phyloP scores from a whole-genome alignment of 768 basidiomycete genomes.

The Serendipita sp. region DNA sequence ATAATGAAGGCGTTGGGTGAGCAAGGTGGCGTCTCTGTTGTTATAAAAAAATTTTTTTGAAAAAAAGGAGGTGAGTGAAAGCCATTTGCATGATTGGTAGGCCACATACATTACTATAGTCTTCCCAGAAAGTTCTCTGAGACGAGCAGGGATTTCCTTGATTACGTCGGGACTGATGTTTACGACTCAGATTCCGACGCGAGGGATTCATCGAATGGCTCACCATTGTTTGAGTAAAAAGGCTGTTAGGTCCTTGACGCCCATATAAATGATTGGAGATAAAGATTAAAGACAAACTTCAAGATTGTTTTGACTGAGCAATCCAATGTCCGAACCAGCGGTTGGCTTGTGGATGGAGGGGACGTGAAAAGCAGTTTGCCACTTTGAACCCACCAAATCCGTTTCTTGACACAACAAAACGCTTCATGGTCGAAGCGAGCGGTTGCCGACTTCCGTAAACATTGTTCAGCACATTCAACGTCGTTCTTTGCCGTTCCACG shows the following conservation, averaged over 20 bases:
- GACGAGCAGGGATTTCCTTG: constrained; percentile 38
- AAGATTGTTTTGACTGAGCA: too few species aligned
- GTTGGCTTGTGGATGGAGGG: too few species aligned
- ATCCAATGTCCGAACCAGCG: too few species aligned
- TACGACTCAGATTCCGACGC: background rate
- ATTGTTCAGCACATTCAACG: too few species aligned
- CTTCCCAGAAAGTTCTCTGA: constrained; percentile 46
- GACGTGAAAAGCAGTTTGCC: too few species aligned
- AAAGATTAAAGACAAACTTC: background rate
- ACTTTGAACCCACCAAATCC: too few species aligned
- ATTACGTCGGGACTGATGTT: constrained; percentile 16
- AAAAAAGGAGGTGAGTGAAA: too few species aligned
- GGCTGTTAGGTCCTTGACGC: constrained; percentile 13
- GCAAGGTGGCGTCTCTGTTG: constrained; percentile 64
- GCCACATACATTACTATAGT: constrained; percentile 55
- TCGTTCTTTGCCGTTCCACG: too few species aligned
- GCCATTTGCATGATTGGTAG: constrained; percentile 7
- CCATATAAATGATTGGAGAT: constrained; percentile 10
- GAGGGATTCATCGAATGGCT: background rate
- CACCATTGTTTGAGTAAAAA: constrained; percentile 14
- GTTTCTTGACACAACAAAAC: too few species aligned
- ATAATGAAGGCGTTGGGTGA: constrained; percentile 72
- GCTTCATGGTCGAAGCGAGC: too few species aligned
- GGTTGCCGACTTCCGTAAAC: too few species aligned
- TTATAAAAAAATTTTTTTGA: constrained; percentile 10